A percentile compares a stretch with the other conserved stretches of the same genome.
phyloP scores from a whole-genome alignment of 768 basidiomycete genomes.

The Pleurotus salmoneostramineus region DNA sequence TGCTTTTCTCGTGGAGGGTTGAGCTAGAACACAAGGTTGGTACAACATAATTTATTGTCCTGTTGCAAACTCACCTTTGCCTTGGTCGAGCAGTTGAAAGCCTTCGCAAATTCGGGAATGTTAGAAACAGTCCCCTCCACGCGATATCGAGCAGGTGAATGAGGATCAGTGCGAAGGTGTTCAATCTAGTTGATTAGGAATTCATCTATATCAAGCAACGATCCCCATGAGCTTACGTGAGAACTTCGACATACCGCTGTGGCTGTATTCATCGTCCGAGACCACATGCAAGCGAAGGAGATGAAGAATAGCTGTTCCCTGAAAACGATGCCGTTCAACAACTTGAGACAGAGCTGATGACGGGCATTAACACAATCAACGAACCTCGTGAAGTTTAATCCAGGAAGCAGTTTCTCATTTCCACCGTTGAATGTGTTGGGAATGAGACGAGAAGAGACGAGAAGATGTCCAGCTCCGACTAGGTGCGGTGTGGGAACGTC shows the following conservation, averaged over 20 bases:
- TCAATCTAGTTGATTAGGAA: slow-evolving; percentile 44
- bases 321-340: neutral
- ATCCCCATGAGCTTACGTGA: no score
- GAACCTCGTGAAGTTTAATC: slow-evolving; percentile 70
- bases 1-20: slow-evolving; percentile 79
- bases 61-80: slow-evolving; percentile 79
- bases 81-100: slow-evolving; percentile 75
- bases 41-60: no score
- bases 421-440: slow-evolving; percentile 49
- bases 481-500: neutral
- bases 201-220: neutral
- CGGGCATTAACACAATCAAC: slow-evolving; percentile 8
- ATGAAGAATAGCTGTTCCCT: slow-evolving; percentile 96
- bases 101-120: slow-evolving; percentile 83
- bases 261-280: slow-evolving; percentile 72
- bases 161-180: slow-evolving; percentile 83
- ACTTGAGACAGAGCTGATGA: slow-evolving; percentile 7
- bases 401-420: slow-evolving; percentile 76
- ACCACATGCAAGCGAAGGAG: slow-evolving; percentile 85
- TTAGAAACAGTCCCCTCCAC: slow-evolving; percentile 86
- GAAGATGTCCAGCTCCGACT: neutral
- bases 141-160: slow-evolving; percentile 77
- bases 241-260: slow-evolving; percentile 49
- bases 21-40: no score
- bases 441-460: neutral